Evolutionary conservation across 1,284 basidiomycete genomes (phyloP).

Genomic region (Malassezia japonica): DNA sequence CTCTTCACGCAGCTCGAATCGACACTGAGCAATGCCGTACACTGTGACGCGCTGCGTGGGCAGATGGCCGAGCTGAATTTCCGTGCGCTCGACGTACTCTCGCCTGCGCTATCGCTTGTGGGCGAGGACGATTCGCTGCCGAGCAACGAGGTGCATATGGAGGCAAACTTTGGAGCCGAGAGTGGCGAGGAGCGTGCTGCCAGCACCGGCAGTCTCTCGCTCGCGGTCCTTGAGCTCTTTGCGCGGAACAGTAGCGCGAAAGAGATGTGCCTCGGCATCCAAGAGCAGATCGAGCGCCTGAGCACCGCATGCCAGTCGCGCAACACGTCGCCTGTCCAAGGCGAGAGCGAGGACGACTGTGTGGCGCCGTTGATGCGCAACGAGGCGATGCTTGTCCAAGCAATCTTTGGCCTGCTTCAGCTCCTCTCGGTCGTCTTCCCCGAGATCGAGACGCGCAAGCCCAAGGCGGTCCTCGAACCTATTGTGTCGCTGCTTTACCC

Average conservation of each 20-base stretch:
- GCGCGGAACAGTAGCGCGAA: conserved; percentile 11
- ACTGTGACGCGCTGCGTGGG: conserved; percentile 4
- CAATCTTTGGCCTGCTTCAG: conserved; percentile 12
- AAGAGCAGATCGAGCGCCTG: conserved; percentile 17
- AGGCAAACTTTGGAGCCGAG: background rate
- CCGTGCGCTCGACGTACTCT: conserved; percentile 9
- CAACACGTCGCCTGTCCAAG: background rate
- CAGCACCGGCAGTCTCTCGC: conserved; percentile 13
- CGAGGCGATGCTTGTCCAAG: conserved; percentile 8
- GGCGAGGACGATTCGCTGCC: background rate
- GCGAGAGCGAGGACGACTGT: background rate
- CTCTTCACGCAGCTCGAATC: conserved; percentile 4
- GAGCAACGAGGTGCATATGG: background rate
- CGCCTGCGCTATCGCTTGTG: conserved; percentile 12
- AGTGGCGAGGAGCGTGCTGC: background rate
- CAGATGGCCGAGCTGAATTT: conserved; percentile 12
- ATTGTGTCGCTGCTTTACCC: conserved; percentile 7
- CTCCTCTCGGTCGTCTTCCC: conserved; percentile 7
- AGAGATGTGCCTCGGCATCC: conserved; percentile 16
- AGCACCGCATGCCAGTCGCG: conserved; percentile 3
- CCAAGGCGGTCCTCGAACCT: conserved; percentile 3
- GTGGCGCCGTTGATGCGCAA: background rate
- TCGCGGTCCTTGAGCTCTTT: conserved; percentile 12
- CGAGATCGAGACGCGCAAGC: conserved; percentile 2
- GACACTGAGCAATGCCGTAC: background rate